Evolutionary conservation across 2,329 filamentous ascomycete genomes (phyloP).

Genomic region (Talaromyces atroroseus): DNA sequence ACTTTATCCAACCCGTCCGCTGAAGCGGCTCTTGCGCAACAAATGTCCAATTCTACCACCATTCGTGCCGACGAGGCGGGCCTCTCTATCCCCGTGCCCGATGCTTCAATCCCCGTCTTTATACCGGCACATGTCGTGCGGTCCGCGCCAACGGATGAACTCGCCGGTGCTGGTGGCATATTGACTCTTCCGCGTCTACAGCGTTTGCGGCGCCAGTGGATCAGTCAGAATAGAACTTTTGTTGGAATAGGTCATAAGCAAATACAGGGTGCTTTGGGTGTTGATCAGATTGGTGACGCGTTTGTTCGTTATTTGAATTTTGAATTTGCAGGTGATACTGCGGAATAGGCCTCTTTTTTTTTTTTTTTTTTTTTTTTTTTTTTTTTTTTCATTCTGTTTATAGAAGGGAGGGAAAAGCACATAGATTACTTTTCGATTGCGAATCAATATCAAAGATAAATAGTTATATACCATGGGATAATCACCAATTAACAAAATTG

Average conservation of each 20-base stretch:
- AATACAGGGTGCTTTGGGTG: constrained; percentile 26
- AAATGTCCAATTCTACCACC: neutral
- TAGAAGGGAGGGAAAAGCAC: neutral
- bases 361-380: too few species aligned
- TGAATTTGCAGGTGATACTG: constrained; percentile 33
- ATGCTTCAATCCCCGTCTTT: constrained; percentile 27
- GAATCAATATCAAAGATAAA: neutral
- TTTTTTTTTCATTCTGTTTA: neutral
- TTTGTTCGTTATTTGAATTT: constrained; percentile 44
- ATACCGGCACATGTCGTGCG: constrained; percentile 34
- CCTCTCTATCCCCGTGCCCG: constrained; percentile 32
- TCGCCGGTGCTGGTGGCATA: constrained; percentile 36
- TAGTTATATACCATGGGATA: neutral
- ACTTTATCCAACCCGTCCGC: constrained; percentile 35
- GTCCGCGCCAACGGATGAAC: constrained; percentile 36
- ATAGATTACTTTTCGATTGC: neutral
- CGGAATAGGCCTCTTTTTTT: constrained; percentile 1
- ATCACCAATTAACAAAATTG: neutral
- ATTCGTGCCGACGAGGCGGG: constrained; percentile 17
- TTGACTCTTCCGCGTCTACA: constrained; percentile 40
- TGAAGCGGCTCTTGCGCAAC: constrained; percentile 29
- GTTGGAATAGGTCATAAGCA: constrained; percentile 32
- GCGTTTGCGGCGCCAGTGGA: constrained; percentile 42
- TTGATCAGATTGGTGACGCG: constrained; percentile 36
- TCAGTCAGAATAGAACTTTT: constrained; percentile 40